Evolutionary conservation across 2,329 filamentous ascomycete genomes (phyloP).

Genomic region (Metarhizium humberi): DNA sequence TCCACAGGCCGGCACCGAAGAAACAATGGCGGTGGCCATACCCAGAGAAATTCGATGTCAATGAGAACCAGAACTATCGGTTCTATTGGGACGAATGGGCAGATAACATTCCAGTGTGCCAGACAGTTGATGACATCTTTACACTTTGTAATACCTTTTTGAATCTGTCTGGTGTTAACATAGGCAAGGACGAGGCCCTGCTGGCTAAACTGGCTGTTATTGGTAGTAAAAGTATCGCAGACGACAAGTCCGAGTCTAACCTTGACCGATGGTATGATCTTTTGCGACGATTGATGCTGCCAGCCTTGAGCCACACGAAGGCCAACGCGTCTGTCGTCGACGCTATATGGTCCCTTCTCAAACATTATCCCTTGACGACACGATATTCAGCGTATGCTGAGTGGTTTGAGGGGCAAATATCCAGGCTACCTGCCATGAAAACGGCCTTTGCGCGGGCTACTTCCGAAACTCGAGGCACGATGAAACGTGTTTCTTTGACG

Average conservation of each 20-base stretch:
- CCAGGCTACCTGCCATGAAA: conserved; percentile 67
- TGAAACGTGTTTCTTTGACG: conserved; percentile 83
- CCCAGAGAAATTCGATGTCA: conserved; percentile 66
- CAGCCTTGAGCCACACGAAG: conserved; percentile 77
- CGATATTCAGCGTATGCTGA: conserved; percentile 88
- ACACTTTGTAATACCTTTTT: conserved; percentile 75
- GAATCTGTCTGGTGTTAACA: conserved; percentile 78
- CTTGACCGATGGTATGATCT: conserved; percentile 74
- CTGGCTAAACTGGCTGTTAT: conserved; percentile 80
- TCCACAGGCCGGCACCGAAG: conserved; percentile 49
- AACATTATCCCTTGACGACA: conserved; percentile 63
- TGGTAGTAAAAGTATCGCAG: conserved; percentile 62
- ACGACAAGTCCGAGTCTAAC: conserved; percentile 64
- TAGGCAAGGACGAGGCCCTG: conserved; percentile 73
- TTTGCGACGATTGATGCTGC: conserved; percentile 74
- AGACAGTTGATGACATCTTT: conserved; percentile 84
- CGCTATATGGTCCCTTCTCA: conserved; percentile 77
- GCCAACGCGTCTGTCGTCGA: conserved; percentile 77
- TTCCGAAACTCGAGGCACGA: conserved; percentile 71
- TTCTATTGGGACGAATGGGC: conserved; percentile 98
- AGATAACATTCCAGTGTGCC: conserved; percentile 86
- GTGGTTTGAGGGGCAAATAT: conserved; percentile 77
- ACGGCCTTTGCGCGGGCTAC: conserved; percentile 68
- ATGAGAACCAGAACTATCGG: conserved; percentile 70
- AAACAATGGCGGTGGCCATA: conserved; percentile 75